Conservation (phyloP, 1,284 basidiomycete genomes). For the Pseudozyma pruni region DNA sequence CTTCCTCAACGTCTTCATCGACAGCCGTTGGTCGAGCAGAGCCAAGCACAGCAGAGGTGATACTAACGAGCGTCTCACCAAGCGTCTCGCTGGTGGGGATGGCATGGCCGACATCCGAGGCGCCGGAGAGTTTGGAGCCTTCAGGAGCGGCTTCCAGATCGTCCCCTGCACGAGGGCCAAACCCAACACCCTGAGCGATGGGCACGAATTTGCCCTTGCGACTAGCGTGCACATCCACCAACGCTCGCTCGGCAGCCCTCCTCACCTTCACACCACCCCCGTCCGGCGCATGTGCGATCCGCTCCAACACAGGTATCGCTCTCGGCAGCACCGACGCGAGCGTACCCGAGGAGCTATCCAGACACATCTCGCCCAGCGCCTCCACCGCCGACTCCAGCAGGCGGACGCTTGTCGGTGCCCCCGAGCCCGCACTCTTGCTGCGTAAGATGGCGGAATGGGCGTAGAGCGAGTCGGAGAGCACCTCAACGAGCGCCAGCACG, state of each 20-base stretch:
- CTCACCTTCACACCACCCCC: conserved; percentile 12
- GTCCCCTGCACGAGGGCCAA: conserved; percentile 24
- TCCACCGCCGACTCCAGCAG: conserved; percentile 17
- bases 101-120: conserved; percentile 10
- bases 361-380: conserved; percentile 21
- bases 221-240: conserved; percentile 20
- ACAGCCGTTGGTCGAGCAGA: conserved; percentile 4
- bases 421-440: conserved; percentile 9
- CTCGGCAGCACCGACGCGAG: conserved; percentile 33
- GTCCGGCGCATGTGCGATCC: conserved; percentile 21
- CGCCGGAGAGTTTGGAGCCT: conserved; percentile 24
- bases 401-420: conserved; percentile 4
- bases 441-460: conserved; percentile 16
- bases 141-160: conserved; percentile 38
- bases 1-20: not conserved
- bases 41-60: conserved; percentile 19
- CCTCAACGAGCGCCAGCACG: conserved; percentile 42
- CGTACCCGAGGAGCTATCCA: conserved; percentile 27
- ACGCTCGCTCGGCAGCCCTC: conserved; percentile 13
- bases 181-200: conserved; percentile 38
- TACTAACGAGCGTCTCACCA: not conserved
- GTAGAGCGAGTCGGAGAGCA: conserved; percentile 32
- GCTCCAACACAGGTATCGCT: conserved; percentile 18
- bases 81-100: conserved; percentile 12
- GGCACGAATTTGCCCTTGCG: conserved; percentile 42